These are phyloP conservation scores for Elsinoe necatrix DNA, from an alignment of 2,329 filamentous ascomycete genomes.

Conservation along the genomic window DNA sequence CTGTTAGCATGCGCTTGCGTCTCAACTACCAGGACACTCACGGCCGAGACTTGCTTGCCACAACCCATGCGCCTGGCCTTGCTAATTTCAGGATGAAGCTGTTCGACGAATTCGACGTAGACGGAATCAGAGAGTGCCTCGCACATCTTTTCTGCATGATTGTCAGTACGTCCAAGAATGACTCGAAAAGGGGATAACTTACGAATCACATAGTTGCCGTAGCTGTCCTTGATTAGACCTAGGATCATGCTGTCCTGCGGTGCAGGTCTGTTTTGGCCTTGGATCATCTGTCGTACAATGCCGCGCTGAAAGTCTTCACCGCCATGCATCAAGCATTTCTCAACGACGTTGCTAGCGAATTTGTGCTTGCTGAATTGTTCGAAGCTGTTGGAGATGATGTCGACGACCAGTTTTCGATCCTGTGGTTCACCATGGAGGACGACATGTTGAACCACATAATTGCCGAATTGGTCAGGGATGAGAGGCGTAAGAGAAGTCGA, in stretches of 20 bases:
- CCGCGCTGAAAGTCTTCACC: conserved; percentile 58
- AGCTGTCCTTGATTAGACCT: conserved; percentile 78
- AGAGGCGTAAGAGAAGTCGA: conserved; percentile 62
- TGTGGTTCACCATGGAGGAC: conserved; percentile 67
- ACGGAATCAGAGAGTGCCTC: conserved; percentile 36
- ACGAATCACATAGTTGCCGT: conserved; percentile 95
- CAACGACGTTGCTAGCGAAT: conserved; percentile 93
- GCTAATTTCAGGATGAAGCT: conserved; percentile 38
- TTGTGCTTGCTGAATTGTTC: conserved; percentile 84
- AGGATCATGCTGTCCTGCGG: conserved; percentile 60
- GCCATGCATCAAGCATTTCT: conserved; percentile 75
- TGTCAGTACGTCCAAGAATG: conserved; percentile 18
- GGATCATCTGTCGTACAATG: conserved; percentile 56
- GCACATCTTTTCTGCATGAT: conserved; percentile 65
- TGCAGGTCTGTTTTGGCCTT: conserved; percentile 39
- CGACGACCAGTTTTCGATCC: conserved; percentile 65
- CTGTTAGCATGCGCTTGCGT: not conserved
- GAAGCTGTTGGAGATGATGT: conserved; percentile 62
- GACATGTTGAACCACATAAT: conserved; percentile 92
- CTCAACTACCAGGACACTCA: conserved; percentile 21
- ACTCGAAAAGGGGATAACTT: too few species aligned
- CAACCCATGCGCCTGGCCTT: conserved; percentile 36
- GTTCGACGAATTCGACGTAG: conserved; percentile 34
- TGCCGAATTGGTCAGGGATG: conserved; percentile 82
- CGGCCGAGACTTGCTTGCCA: conserved; percentile 38